A percentile compares a stretch with the other conserved stretches of the same genome.
Conservation (phyloP, 192 early-diverging fungal genomes). For the Coemansia sp. region DNA sequence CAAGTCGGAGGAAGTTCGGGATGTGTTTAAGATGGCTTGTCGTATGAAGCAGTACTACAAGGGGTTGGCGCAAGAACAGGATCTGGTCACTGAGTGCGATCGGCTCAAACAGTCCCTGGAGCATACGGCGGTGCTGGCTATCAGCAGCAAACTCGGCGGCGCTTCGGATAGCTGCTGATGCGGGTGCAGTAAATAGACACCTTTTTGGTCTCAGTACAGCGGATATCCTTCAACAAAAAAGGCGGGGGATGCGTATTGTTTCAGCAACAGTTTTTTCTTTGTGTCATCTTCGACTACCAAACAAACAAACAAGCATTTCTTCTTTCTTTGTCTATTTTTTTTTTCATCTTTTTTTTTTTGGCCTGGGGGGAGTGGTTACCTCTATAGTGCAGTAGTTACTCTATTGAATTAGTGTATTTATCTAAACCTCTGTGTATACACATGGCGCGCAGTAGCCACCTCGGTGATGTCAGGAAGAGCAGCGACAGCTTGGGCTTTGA, state of each 20-base stretch:
- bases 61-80: conserved; percentile 25
- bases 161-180: background rate
- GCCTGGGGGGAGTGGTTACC: conserved; percentile 5
- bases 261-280: background rate
- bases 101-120: conserved; percentile 38
- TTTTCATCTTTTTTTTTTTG: background rate
- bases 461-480: conserved; percentile 7
- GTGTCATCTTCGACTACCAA: background rate
- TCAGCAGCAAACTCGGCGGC: conserved; percentile 18
- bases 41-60: conserved; percentile 22
- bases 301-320: conserved; percentile 3
- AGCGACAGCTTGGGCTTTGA: conserved; percentile 39
- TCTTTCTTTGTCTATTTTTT: background rate
- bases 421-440: background rate
- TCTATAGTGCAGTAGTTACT: conserved; percentile 6
- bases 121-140: conserved; percentile 30
- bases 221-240: background rate
- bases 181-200: background rate
- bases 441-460: conserved; percentile 3
- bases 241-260: background rate
- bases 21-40: conserved; percentile 15
- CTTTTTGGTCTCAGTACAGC: background rate
- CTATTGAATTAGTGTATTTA: background rate
- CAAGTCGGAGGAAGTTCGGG: conserved; percentile 2
- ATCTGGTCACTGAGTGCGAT: conserved; percentile 42